Evolutionary conservation across 768 basidiomycete species (phyloP).

Genomic region (Podaxis sp.): DNA sequence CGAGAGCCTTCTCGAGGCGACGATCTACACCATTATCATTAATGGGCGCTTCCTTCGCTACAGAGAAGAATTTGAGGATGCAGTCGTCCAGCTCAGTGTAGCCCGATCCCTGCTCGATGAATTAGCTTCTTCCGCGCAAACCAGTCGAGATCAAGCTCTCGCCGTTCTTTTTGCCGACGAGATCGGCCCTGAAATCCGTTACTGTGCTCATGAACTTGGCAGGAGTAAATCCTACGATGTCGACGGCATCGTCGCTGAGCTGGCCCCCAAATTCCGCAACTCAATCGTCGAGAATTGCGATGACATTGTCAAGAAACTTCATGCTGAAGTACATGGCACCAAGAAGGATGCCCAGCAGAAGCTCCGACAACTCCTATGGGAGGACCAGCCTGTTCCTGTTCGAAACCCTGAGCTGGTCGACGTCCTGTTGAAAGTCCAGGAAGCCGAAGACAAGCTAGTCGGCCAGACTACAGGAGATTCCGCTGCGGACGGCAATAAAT

Average conservation of each 20-base stretch:
- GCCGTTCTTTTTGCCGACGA: slow-evolving; percentile 83
- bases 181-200: slow-evolving; percentile 87
- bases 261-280: slow-evolving; percentile 55
- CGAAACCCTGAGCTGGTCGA: slow-evolving; percentile 91
- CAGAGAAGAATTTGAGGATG: slow-evolving; percentile 73
- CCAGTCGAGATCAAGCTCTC: slow-evolving; percentile 85
- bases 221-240: slow-evolving; percentile 78
- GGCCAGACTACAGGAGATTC: slow-evolving; percentile 5
- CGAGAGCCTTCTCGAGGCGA: slow-evolving; percentile 63
- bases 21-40: slow-evolving; percentile 76
- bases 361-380: slow-evolving; percentile 70
- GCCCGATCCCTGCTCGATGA: slow-evolving; percentile 74
- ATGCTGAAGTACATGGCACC: slow-evolving; percentile 37
- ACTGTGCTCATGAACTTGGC: slow-evolving; percentile 89
- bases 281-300: slow-evolving; percentile 67
- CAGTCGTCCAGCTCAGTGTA: slow-evolving; percentile 73
- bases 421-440: slow-evolving; percentile 80
- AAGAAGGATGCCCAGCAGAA: slow-evolving; percentile 43
- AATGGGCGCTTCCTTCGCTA: slow-evolving; percentile 83
- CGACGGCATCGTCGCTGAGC: slow-evolving; percentile 67
- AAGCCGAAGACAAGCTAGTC: slow-evolving; percentile 63
- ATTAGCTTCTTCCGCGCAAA: slow-evolving; percentile 60
- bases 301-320: slow-evolving; percentile 50
- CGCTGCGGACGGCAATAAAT: neutral
- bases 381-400: slow-evolving; percentile 79